Evolutionary conservation across 164 flowering plant species (phyloP), one percentile per base, ranked within the genome.

Genomic region (Vitis rotundifolia): DNA sequence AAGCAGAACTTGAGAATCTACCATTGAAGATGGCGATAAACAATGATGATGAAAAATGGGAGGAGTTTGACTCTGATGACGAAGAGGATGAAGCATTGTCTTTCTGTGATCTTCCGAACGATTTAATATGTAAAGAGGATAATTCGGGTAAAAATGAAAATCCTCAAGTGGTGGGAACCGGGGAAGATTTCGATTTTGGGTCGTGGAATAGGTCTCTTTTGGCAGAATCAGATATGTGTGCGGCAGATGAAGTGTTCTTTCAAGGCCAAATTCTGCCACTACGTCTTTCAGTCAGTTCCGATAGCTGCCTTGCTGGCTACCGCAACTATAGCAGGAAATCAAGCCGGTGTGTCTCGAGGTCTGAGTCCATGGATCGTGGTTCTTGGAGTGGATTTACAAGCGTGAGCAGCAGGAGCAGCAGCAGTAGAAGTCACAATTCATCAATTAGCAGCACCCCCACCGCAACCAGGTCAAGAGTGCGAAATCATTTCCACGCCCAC

Each of bases 201-300:
- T 82, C 87, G 1, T 62, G 64, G 68, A 68, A 48, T 15, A 79
- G 80, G 18, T 61, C 78, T 14, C 15, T 68, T 52, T 59, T 68
- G 11, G 56, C 68, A 11, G 82, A 79, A 59, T 59, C 81, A 8
- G 83, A 86, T 49, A 87, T 89, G 91, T 87, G 95, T 52, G 81
- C 81, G 0, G 97, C 95, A 0, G 97, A 92, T 60, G 93, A 90
- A 14, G 84, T 92, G 11, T 90, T 92, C 81, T 90, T 81, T 68
- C 71, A 77, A 49, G 97, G 97, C 37, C 89, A 85, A 77, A 83
- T 92, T 13, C 84, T 90, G 13, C 97, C 97, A 0, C 59, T 85
- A n/a, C 87, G 93, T 14, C 85, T 76, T 64, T 90, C 97, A 0
- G 72, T 83, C 11, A 79, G 84, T 68, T 86, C 87, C 1, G 89